Conservation (phyloP, 2,329 filamentous ascomycete species). For the Zymoseptoria brevis region DNA sequence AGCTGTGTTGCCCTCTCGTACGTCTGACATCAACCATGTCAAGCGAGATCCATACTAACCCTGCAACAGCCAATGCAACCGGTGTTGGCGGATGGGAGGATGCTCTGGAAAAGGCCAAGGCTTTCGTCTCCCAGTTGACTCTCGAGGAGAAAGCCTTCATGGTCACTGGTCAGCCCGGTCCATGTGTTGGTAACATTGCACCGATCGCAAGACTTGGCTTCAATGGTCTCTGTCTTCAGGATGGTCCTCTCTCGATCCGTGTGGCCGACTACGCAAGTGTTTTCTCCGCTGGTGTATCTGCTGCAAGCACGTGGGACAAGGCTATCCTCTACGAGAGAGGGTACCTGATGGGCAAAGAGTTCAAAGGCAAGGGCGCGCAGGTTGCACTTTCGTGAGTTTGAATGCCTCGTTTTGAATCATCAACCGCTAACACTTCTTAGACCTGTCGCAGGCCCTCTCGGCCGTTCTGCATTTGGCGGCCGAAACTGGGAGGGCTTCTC, state of each 20-base stretch:
- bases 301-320: constrained; percentile 76
- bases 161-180: constrained; percentile 10
- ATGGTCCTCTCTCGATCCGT: constrained; percentile 46
- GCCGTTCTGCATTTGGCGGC: constrained; percentile 39
- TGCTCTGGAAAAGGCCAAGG: constrained; percentile 4
- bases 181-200: constrained; percentile 29
- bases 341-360: constrained; percentile 66
- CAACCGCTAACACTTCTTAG: background rate
- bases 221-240: constrained; percentile 1
- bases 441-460: background rate
- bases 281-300: constrained; percentile 69
- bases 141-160: constrained; percentile 11
- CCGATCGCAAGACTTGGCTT: constrained; percentile 10
- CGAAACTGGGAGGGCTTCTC: constrained; percentile 64
- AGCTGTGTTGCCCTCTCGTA: constrained; percentile 6
- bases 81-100: constrained; percentile 10
- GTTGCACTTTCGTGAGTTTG: background rate
- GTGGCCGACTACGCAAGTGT: constrained; percentile 71
- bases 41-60: background rate
- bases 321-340: constrained; percentile 60
- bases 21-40: background rate
- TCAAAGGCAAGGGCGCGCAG: constrained; percentile 58
- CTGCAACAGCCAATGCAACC: constrained; percentile 11
- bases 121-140: constrained; percentile 12
- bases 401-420: too few relatives aligned